These are phyloP conservation scores for Cicer bijugum DNA, from an alignment of 306 rosid genomes.

Conservation along the genomic window DNA sequence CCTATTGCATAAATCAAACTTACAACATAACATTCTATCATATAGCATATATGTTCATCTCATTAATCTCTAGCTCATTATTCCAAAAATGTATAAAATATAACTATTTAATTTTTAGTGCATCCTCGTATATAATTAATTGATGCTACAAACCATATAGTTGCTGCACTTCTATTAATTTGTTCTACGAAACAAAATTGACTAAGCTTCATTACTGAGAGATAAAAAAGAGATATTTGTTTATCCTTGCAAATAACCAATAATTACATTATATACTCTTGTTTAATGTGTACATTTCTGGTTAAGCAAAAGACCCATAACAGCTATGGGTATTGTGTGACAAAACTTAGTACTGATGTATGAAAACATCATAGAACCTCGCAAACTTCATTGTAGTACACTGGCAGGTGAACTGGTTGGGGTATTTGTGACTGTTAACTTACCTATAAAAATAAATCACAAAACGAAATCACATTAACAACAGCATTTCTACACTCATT, in stretches of 20 bases:
- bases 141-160: background rate
- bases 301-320: background rate
- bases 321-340: background rate
- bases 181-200: slow-evolving; percentile 23
- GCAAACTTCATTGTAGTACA: slow-evolving; percentile 13
- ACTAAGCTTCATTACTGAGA: background rate
- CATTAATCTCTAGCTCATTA: no score
- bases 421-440: slow-evolving; percentile 17
- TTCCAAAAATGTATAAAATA: no score
- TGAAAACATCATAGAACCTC: slow-evolving; percentile 21
- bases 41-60: no score
- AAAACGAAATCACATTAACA: slow-evolving; percentile 1
- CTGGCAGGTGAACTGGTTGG: background rate
- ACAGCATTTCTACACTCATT: background rate
- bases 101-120: no score
- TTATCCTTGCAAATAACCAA: background rate
- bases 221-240: background rate
- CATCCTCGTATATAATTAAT: no score
- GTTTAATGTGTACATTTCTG: background rate
- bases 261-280: slow-evolving; percentile 25
- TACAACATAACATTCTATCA: no score
- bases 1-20: no score
- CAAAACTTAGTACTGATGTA: background rate
- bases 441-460: slow-evolving; percentile 43
- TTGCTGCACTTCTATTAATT: background rate